Evolutionary conservation across 495 filamentous ascomycete genomes (phyloP), one percentile per base, ranked within the genome.

Genomic region (Penicillium lividum): DNA sequence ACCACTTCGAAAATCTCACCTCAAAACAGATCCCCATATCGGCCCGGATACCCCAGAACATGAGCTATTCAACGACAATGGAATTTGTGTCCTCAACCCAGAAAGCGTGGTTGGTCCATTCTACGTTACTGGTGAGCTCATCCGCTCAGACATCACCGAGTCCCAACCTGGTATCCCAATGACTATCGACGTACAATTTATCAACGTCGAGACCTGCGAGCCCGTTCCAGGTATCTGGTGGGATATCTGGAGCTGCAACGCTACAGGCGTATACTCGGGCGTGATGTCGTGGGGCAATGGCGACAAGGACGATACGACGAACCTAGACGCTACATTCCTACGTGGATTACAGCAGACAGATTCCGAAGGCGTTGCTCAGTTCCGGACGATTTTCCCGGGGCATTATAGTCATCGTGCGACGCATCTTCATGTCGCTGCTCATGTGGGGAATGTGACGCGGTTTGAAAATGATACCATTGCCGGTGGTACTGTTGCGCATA

Each of bases 231-330:
- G 77, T 40, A 59, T 84, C 7, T 76, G 77, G 50, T 69, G 79
- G 53, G 83, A 87, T 48, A 70, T 83, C n/a, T 86, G 84, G 84
- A 69, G 71, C 52, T 76, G 72, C 68, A 85, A 85, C 63, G 36
- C 83, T 10, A 85, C 81, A 3, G 82, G 81, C 33, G 73, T 78
- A 27, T 84, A 84, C 67, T 77, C 74, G 0, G 72, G 68, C 11
- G 60, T 72, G 5, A 40, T 53, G 46, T 47, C 34, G 38, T n/a
- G 31, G 7, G 48, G 27, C 22, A 70, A 73, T 8, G 67, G 65
- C 28, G 64, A 69, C 51, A 55, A 53, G 8, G 43, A 66, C 40
- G 64, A 68, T 33, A n/a, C 36, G 6, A 72, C 73, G 40, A 77
- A 76, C 52, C 67, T 80, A 11, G 69, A 84, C 65, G 73, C 65